Conservation (phyloP, 108 stramenopile species). For the Pseudonitzschia multiseries region DNA sequence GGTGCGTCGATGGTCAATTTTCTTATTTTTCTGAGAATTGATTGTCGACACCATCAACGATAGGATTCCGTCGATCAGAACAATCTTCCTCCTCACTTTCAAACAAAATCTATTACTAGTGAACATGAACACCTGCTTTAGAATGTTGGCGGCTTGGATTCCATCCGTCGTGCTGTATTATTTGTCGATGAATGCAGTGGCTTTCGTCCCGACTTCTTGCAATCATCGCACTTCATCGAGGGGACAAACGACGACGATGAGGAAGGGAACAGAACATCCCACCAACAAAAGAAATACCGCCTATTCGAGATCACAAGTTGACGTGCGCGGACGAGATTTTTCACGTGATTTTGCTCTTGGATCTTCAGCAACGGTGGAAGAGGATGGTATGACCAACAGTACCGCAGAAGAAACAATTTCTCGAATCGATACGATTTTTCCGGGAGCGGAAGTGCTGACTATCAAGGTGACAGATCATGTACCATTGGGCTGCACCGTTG, state of each 20-base stretch:
- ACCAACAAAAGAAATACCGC: too few relatives aligned
- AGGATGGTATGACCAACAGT: background rate
- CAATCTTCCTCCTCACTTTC: too few relatives aligned
- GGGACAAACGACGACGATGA: background rate
- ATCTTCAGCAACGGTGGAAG: background rate
- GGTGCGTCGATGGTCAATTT: too few relatives aligned
- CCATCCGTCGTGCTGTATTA: background rate
- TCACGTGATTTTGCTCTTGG: background rate
- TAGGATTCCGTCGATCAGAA: too few relatives aligned
- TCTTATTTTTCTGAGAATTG: too few relatives aligned
- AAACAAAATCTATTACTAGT: background rate
- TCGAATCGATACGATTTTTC: constrained; percentile 17
- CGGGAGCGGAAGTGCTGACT: constrained; percentile 32
- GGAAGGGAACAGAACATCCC: too few relatives aligned
- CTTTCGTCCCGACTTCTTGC: background rate
- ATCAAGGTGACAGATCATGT: constrained; percentile 50
- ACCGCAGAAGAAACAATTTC: background rate
- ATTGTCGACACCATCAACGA: too few relatives aligned
- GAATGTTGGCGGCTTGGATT: background rate
- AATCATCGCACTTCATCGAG: background rate
- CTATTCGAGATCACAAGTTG: background rate
- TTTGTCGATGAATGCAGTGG: background rate
- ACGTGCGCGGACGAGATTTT: background rate
- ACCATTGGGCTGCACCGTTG: constrained; percentile 76
- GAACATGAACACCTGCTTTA: background rate